phyloP scores from a whole-genome alignment of 441 rosid species.

The Viola pubescens region DNA sequence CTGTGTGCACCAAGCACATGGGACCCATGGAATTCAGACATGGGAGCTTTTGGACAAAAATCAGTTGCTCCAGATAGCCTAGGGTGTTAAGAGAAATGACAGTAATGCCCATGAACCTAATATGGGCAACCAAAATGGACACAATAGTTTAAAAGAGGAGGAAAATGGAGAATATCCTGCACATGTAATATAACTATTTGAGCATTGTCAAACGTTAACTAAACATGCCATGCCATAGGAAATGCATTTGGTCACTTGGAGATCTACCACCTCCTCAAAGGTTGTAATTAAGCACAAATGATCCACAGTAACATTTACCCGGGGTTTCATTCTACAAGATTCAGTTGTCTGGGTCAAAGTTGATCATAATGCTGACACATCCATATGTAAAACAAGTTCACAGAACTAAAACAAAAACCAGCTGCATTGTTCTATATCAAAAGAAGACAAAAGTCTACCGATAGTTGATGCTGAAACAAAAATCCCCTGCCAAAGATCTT shows the following conservation, averaged over 20 bases:
- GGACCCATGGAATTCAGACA: not conserved
- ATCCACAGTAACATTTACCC: not conserved
- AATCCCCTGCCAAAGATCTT: slow-evolving; percentile 78
- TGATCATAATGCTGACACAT: no score
- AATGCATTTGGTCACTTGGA: not conserved
- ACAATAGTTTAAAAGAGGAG: no score
- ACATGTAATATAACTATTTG: no score
- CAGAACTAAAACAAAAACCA: slow-evolving; percentile 2
- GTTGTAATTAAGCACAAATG: slow-evolving; percentile 1
- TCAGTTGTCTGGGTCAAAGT: no score
- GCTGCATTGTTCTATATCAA: not conserved
- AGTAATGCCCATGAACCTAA: not conserved
- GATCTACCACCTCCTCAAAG: not conserved
- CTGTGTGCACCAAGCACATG: no score
- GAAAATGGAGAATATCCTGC: no score
- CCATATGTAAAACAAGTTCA: not conserved
- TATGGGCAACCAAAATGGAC: not conserved
- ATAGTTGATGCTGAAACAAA: slow-evolving; percentile 54
- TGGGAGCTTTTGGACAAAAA: not conserved
- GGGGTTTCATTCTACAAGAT: no score
- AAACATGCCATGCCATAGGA: not conserved
- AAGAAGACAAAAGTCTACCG: slow-evolving; percentile 29
- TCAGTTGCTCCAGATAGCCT: not conserved
- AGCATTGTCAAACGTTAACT: not conserved
- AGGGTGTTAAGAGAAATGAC: not conserved